These are phyloP conservation scores for Ustilago hordei DNA, from an alignment of 1,284 basidiomycete genomes.

Conservation along the genomic window DNA sequence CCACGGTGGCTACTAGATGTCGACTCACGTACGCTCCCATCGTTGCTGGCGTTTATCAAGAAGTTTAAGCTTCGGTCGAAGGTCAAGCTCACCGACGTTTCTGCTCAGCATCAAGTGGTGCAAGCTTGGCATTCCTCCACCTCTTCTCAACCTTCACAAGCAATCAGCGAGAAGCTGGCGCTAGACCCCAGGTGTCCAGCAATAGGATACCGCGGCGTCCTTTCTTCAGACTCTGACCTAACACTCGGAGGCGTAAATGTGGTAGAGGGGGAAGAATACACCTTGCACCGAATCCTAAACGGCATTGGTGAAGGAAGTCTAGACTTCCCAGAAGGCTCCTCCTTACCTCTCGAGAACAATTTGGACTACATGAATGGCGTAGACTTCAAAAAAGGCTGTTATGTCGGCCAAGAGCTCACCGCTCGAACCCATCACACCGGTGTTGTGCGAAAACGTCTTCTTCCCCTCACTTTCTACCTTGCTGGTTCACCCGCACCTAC, in stretches of 20 bases:
- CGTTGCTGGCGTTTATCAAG: slow-evolving; percentile 78
- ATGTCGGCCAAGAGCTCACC: slow-evolving; percentile 96
- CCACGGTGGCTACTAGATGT: slow-evolving; percentile 80
- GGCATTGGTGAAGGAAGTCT: slow-evolving; percentile 87
- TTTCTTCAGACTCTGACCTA: background rate
- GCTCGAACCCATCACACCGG: slow-evolving; percentile 97
- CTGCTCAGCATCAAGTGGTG: slow-evolving; percentile 82
- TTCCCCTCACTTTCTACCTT: slow-evolving; percentile 75
- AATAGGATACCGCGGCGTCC: slow-evolving; percentile 58
- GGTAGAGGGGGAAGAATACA: slow-evolving; percentile 72
- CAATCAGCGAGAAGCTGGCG: slow-evolving; percentile 10
- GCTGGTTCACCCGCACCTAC: slow-evolving; percentile 14
- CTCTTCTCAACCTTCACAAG: background rate
- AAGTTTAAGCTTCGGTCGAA: slow-evolving; percentile 90
- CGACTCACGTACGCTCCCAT: slow-evolving; percentile 73
- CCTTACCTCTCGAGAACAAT: slow-evolving; percentile 93
- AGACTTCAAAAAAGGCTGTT: slow-evolving; percentile 97
- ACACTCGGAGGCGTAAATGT: background rate
- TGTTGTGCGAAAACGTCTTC: slow-evolving; percentile 87
- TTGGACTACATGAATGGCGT: slow-evolving; percentile 94
- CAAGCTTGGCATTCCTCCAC: slow-evolving; percentile 76
- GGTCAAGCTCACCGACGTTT: slow-evolving; percentile 81
- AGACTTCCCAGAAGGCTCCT: slow-evolving; percentile 82
- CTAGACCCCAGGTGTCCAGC: slow-evolving; percentile 50
- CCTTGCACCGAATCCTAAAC: slow-evolving; percentile 81